These are phyloP conservation scores for Thoreauomyces humboldtii DNA, from an alignment of 192 early-diverging fungal species.

Conservation along the genomic window DNA sequence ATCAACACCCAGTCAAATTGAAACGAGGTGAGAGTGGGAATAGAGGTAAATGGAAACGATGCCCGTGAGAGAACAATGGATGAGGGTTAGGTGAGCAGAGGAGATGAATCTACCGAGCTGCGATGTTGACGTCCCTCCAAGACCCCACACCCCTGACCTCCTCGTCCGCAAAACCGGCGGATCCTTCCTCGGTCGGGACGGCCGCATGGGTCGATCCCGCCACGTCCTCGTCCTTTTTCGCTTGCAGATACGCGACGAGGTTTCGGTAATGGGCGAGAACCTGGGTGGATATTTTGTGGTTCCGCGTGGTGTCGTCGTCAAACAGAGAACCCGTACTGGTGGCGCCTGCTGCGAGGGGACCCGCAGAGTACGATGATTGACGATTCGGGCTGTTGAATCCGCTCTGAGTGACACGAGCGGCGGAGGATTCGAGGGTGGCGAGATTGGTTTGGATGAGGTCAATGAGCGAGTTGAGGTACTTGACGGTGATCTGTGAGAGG, in stretches of 20 bases:
- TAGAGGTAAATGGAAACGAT: no score
- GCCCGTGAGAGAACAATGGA: no score
- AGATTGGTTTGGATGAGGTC: constrained; percentile 88
- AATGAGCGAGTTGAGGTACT: constrained; percentile 92
- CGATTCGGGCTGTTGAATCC: background rate
- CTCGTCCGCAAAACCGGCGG: background rate
- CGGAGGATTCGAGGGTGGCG: background rate
- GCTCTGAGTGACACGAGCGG: background rate
- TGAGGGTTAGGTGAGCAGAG: no score
- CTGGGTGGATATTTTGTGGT: constrained; percentile 20
- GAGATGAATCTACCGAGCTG: no score
- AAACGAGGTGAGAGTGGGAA: no score
- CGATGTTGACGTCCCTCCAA: constrained; percentile 5
- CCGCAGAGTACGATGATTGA: background rate
- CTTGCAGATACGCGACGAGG: constrained; percentile 32
- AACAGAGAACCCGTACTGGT: constrained; percentile 26
- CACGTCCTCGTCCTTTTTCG: constrained; percentile 32
- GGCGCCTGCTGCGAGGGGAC: constrained; percentile 12
- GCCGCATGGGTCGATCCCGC: constrained; percentile 6
- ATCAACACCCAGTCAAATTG: no score
- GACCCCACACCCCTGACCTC: constrained; percentile 4
- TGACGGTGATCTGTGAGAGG: constrained; percentile 70
- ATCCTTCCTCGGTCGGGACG: constrained; percentile 1
- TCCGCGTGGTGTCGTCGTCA: constrained; percentile 12
- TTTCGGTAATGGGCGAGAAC: constrained; percentile 37